Percentiles rank a stretch among this genome's conserved stretches.
Conservation (phyloP, 2,329 filamentous ascomycete species). For the Stemphylium vesicarium region DNA sequence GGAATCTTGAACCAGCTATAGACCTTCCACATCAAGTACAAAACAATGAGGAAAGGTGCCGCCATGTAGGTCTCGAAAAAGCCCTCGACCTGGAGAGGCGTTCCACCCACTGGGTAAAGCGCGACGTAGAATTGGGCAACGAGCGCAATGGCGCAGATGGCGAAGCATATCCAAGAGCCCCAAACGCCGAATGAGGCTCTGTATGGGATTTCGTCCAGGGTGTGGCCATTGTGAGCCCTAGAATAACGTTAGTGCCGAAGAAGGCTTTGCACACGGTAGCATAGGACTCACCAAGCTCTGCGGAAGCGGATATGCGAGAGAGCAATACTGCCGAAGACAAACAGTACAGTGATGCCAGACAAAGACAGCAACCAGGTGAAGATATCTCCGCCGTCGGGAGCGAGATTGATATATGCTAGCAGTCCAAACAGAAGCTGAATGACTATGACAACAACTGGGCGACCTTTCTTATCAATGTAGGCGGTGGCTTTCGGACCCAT, state of each 20-base stretch:
- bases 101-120: conserved; percentile 33
- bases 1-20: conserved; percentile 31
- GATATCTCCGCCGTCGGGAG: conserved; percentile 64
- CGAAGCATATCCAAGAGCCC: conserved; percentile 44
- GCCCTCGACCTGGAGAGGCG: conserved; percentile 40
- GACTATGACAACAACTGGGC: conserved; percentile 75
- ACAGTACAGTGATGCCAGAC: conserved; percentile 72
- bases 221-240: conserved; percentile 34
- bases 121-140: conserved; percentile 49
- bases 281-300: conserved; percentile 39
- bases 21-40: conserved; percentile 58
- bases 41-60: conserved; percentile 50
- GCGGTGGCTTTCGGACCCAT: conserved; percentile 77
- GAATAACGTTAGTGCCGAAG: background rate
- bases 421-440: conserved; percentile 72
- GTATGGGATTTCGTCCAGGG: conserved; percentile 49
- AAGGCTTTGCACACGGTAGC: background rate
- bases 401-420: conserved; percentile 71
- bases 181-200: conserved; percentile 45
- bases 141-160: conserved; percentile 44
- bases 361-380: conserved; percentile 81
- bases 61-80: conserved; percentile 57
- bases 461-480: conserved; percentile 81
- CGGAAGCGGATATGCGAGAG: conserved; percentile 91
- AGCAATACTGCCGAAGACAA: conserved; percentile 83